Evolutionary conservation across 345 rosid species (phyloP), one percentile per base, ranked within the genome.

Genomic region (Triadica sebifera): DNA sequence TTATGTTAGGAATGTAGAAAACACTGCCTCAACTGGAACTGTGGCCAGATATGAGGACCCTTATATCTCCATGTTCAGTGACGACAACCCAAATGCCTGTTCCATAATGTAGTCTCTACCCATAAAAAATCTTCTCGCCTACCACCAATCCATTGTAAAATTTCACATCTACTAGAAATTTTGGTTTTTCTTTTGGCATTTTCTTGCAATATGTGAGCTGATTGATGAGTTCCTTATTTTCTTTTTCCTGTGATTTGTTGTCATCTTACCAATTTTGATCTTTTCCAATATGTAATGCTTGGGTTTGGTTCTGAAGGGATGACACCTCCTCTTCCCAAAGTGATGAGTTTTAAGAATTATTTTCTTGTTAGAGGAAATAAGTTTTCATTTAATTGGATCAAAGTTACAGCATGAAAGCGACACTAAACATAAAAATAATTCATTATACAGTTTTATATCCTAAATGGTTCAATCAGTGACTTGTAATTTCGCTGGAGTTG

Each of bases 71-170:
- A 74, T 84, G 84, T 88, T 91, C 81, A 91, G 96, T 79, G 97
- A 89, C 78, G 98, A 94, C 37, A 94, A 94, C 79, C 98, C 98
- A 50, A 94, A 94, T 81, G 98, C 98, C 45, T 94, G 98, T 74
- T 88, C 89, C 13, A 67, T 94, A 73, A 92, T 94, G 98, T 91
- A 86, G 71, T 51, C 10, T 55, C 56, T 16, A 49, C 9, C 39
- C 25, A 3, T 5, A 12, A 37, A 3, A 55, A 74, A 1, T 17
- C 15, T 3, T 39, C 25, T 7, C 4, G 52, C 63, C 46, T 65
- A 29, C 34, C 34, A 29, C 34, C 34, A 29, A 29, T 29, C 69
- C 67, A 38, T 8, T 68, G 79, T 72, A 67, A 75, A 58, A 77
- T 70, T 78, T 69, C 78, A 65, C 43, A 55, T 55, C 4, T 55